Base-by-base conservation (phyloP, 306 rosid species). In the Styphnolobium japonicum region DNA sequence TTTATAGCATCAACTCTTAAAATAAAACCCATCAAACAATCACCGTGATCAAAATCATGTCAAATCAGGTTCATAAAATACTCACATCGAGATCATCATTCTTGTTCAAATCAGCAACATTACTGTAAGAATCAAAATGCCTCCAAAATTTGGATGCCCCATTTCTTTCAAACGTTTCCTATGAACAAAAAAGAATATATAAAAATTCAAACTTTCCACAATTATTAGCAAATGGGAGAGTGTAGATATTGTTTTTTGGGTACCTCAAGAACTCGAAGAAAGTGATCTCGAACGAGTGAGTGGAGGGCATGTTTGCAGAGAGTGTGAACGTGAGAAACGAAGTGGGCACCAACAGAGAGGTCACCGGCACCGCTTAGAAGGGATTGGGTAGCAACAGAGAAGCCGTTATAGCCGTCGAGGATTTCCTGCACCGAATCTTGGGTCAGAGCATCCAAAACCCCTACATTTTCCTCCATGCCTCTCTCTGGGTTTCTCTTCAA, bases 71-170 rank as follows among this genome's bases (percentile, higher is more conserved):
- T 76, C 33, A 80, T 14, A 56, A 56, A 37, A 34, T 57, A 86
- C 90, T 74, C 82, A 90, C 94, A 29, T 79, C 52, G 58, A 73
- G 69, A 69, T 87, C 81, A 52, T 78, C 81, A 57, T 77, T 80
- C 81, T 79, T 75, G 57, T 67, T 81, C 21, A 81, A 78, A 49
- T 46, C 42, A 7, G 79, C 80, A 79, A 79, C 65, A 48, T 80
- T 76, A 82, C 79, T 29, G 31, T 85, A 91, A 42, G 86, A 81
- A 45, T 85, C 94, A 79, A 94, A 94, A 52, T 89, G 94, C 60
- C 82, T 80, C 98, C 98, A 94, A 79, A 94, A 94, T 68, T 74
- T 93, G 29, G 83, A 83, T 1, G 97, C 91, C 73, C 95, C 98
- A 46, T 87, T 89, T 71, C 78, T 81, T 76, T 94, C 92, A 80